Evolutionary conservation across 495 filamentous ascomycete genomes (phyloP), one percentile per base, ranked within the genome.

Genomic region (Aspergillus bertholletiae): DNA sequence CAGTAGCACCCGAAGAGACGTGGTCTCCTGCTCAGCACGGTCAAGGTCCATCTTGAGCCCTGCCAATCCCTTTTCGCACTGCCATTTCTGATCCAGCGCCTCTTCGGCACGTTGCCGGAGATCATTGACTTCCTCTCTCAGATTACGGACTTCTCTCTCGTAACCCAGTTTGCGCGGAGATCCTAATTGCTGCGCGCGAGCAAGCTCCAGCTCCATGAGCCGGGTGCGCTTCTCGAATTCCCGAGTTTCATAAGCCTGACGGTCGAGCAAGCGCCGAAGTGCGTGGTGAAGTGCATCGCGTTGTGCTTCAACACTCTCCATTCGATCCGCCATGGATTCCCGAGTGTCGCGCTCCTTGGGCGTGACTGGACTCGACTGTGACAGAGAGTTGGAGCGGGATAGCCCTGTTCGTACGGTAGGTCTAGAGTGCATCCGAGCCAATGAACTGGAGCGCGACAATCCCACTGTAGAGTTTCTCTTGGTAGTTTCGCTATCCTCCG

Each of bases 41-140:
- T 98, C 95, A 26, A 98, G 82, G 65, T 98, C 94, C 88, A 96
- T 97, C 71, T 96, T 96, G 56, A 98, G 75, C 39, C 93, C 92
- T 54, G 86, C 81, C 13, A 98, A 79, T 22, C 92, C 91, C 71
- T 96, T 96, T 71, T 98, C 94, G 53, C 92, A 93, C 70, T 94
- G 88, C 82, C 87, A 97, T 74, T 97, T 97, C 62, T 92, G 88
- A 60, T 95, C 90, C n/a, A 97, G 78, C 20, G 94, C 95, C 51
- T 98, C 94, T 59, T 97, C 92, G 22, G 95, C 92, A 49, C 95
- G 86, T 51, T 86, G 85, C 26, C 94, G 86, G 44, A 98, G 83
- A 8, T 84, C 79, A 55, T 87, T 88, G 56, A 98, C 87, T 66
- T 98, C 94, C 8, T 88, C 82, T 52, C 91, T 86, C 17, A 97